Conservation (phyloP, 140 eudicot species). For the Ambrosia hybrid region DNA sequence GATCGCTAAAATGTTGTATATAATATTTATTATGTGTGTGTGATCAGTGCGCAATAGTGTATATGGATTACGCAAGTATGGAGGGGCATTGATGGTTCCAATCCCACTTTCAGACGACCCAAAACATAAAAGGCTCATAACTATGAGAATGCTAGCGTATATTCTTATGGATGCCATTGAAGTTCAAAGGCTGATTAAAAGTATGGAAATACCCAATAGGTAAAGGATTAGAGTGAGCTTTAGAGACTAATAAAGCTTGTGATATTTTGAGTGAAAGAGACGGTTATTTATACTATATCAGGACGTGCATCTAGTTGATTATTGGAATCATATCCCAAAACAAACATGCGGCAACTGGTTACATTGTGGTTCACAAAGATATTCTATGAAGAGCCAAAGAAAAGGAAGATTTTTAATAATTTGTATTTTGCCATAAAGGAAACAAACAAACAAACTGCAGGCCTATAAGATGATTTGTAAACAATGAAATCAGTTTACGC, state of each 20-base stretch:
- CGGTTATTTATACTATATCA: not conserved
- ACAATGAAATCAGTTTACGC: not conserved
- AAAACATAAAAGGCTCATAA: slow-evolving; percentile 11
- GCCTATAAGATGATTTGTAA: not conserved
- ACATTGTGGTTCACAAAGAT: slow-evolving; percentile 29
- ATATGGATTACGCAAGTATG: slow-evolving; percentile 16
- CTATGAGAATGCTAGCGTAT: slow-evolving; percentile 9
- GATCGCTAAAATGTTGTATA: too few species aligned
- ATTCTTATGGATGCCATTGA: slow-evolving; percentile 18
- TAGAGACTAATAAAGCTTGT: slow-evolving; percentile 4
- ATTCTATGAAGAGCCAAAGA: not conserved
- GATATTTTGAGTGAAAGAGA: slow-evolving; percentile 16
- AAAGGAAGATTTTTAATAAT: not conserved
- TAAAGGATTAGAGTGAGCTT: not conserved
- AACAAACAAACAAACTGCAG: too few species aligned
- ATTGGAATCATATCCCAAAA: not conserved
- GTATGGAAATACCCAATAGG: too few species aligned
- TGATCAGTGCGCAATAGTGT: not conserved
- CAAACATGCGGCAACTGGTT: not conserved
- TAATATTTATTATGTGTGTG: not conserved
- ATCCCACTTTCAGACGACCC: slow-evolving; percentile 18
- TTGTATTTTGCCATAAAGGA: not conserved
- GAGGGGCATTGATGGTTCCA: slow-evolving; percentile 41
- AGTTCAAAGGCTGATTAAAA: not conserved
- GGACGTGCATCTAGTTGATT: not conserved